These are phyloP conservation scores for Globisporangium nagaii DNA, from an alignment of 352 stramenopile species.

Conservation along the genomic window DNA sequence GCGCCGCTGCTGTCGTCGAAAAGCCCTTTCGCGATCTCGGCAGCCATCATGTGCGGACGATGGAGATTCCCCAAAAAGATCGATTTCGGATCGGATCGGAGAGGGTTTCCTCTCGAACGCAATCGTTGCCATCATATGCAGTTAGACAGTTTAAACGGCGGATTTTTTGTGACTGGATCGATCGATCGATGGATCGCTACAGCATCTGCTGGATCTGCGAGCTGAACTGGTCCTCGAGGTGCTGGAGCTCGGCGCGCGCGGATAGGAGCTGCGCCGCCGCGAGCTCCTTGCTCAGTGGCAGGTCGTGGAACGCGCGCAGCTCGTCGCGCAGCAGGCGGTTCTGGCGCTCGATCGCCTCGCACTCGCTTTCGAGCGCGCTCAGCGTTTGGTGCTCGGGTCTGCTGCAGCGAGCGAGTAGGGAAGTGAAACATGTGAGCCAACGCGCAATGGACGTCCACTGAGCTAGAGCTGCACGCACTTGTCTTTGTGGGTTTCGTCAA, in stretches of 20 bases:
- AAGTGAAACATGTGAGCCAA: neutral
- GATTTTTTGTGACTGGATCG: neutral
- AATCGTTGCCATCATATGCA: too few species aligned
- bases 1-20: neutral
- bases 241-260: constrained; percentile 27
- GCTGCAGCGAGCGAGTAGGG: too few species aligned
- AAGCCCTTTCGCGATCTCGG: neutral
- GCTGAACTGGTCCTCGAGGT: constrained; percentile 45
- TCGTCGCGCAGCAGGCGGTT: constrained; percentile 24
- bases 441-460: too few species aligned
- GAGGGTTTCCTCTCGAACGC: too few species aligned
- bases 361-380: constrained; percentile 23
- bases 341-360: constrained; percentile 21
- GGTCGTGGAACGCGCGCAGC: constrained; percentile 26
- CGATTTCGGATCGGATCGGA: neutral
- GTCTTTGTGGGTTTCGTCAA: constrained; percentile 12
- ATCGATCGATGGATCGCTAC: constrained; percentile 1
- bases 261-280: constrained; percentile 26
- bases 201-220: constrained; percentile 43
- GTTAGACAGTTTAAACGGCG: too few species aligned
- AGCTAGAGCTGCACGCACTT: constrained; percentile 17
- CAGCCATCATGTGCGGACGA: neutral
- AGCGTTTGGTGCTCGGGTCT: constrained; percentile 35
- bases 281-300: constrained; percentile 34
- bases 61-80: neutral